Percentiles rank a stretch among this genome's conserved stretches.
Conservation (phyloP, 257 asterid species). For the Leonotis leonurus region DNA sequence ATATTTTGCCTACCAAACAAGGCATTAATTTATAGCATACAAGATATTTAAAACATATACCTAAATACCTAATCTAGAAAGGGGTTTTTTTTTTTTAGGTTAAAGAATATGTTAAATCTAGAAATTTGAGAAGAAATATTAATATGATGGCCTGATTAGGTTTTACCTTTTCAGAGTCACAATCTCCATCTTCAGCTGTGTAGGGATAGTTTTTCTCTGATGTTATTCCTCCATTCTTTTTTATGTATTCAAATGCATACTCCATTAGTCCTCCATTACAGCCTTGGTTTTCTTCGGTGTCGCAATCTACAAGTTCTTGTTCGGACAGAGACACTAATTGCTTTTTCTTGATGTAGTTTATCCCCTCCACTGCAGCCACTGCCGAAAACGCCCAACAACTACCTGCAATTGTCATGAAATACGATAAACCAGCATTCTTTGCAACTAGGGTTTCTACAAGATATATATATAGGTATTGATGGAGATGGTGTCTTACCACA, state of each 20-base stretch:
- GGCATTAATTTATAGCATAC: too few relatives aligned
- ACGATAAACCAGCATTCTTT: too few relatives aligned
- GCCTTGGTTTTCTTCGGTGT: constrained; percentile 52
- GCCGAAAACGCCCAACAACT: constrained; percentile 98
- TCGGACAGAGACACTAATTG: constrained; percentile 62
- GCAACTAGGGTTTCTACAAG: too few relatives aligned
- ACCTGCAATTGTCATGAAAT: constrained; percentile 52
- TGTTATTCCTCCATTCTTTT: constrained; percentile 64
- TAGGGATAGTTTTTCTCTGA: constrained; percentile 72
- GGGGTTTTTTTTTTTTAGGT: too few relatives aligned
- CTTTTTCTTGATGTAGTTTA: constrained; percentile 62
- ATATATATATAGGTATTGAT: too few relatives aligned
- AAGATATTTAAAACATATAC: too few relatives aligned
- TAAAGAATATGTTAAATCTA: too few relatives aligned
- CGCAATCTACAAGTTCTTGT: constrained; percentile 88
- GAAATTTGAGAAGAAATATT: not conserved
- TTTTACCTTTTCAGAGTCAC: constrained; percentile 62
- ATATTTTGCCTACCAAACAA: too few relatives aligned
- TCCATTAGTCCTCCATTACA: constrained; percentile 95
- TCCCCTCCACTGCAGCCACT: constrained; percentile 79
- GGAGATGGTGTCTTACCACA: constrained; percentile 80
- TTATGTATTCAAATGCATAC: constrained; percentile 57
- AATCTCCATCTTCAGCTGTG: constrained; percentile 47
- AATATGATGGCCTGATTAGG: not conserved
- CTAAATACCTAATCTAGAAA: too few relatives aligned